phyloP scores from a whole-genome alignment of 192 early-diverging fungal genomes.

The Backusella macrospora region DNA sequence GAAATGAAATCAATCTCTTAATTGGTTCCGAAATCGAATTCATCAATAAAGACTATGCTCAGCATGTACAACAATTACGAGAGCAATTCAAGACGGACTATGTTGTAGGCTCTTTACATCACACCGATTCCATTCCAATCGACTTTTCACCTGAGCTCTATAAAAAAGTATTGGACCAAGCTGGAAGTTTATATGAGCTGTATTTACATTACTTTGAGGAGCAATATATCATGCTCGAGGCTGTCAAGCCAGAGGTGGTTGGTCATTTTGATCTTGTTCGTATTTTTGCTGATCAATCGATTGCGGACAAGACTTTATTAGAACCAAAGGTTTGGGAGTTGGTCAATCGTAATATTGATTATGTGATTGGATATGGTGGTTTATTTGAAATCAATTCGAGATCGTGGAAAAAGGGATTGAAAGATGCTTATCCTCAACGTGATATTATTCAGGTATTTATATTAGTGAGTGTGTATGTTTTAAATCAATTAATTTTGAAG shows the following conservation, averaged over 20 bases:
- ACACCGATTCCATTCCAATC: slow-evolving; percentile 77
- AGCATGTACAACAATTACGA: slow-evolving; percentile 54
- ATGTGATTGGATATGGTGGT: slow-evolving; percentile 77
- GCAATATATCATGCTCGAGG: slow-evolving; percentile 76
- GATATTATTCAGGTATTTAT: slow-evolving; percentile 73
- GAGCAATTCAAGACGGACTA: slow-evolving; percentile 69
- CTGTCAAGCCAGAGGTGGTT: slow-evolving; percentile 79
- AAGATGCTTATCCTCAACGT: slow-evolving; percentile 84
- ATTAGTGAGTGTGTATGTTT: neutral
- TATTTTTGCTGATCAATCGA: slow-evolving; percentile 64
- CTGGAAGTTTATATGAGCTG: slow-evolving; percentile 40
- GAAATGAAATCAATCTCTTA: slow-evolving; percentile 65
- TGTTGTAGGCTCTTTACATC: slow-evolving; percentile 93
- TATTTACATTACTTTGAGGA: slow-evolving; percentile 87
- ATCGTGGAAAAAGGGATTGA: slow-evolving; percentile 89
- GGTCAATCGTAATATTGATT: slow-evolving; percentile 82
- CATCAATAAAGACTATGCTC: slow-evolving; percentile 60
- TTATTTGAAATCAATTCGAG: slow-evolving; percentile 94
- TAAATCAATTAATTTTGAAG: neutral
- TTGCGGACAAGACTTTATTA: slow-evolving; percentile 23
- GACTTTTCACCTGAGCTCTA: slow-evolving; percentile 78
- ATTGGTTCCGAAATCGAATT: slow-evolving; percentile 93
- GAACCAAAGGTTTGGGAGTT: slow-evolving; percentile 44
- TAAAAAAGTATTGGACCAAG: slow-evolving; percentile 46
- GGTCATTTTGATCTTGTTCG: slow-evolving; percentile 96